Conservation (phyloP, 768 basidiomycete species). For the Leccinum sublutescens region DNA sequence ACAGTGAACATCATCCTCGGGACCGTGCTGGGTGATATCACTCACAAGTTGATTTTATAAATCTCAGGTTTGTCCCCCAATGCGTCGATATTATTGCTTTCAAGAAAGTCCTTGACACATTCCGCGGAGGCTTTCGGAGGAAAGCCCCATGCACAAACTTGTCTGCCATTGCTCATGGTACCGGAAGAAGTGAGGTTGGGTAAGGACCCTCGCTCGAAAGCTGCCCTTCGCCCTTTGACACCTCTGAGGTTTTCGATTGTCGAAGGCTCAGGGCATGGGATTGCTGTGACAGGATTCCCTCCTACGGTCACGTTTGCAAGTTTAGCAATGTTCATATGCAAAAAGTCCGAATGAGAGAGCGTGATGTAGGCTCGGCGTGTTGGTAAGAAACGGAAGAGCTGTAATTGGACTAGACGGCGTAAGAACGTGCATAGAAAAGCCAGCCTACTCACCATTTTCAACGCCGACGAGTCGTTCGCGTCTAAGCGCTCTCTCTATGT, state of each 20-base stretch:
- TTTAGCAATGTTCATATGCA: slow-evolving; percentile 39
- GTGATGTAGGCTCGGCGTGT: slow-evolving; percentile 59
- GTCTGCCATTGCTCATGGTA: slow-evolving; percentile 49
- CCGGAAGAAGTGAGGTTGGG: slow-evolving; percentile 48
- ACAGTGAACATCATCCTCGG: slow-evolving; percentile 5
- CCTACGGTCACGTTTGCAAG: slow-evolving; percentile 47
- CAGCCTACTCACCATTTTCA: slow-evolving; percentile 32
- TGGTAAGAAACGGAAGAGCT: slow-evolving; percentile 60
- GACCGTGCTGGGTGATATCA: slow-evolving; percentile 5
- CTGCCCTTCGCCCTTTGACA: slow-evolving; percentile 38
- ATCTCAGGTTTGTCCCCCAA: slow-evolving; percentile 44
- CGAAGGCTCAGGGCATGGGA: slow-evolving; percentile 27
- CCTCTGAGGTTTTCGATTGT: slow-evolving; percentile 36
- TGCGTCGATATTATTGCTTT: slow-evolving; percentile 43
- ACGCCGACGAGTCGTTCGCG: slow-evolving; percentile 46
- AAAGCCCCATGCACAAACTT: slow-evolving; percentile 61
- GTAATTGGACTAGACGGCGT: slow-evolving; percentile 46
- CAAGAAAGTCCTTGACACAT: slow-evolving; percentile 41
- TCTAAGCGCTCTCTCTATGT: slow-evolving; percentile 47
- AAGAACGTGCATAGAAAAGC: slow-evolving; percentile 7
- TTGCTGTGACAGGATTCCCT: slow-evolving; percentile 41
- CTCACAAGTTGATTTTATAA: slow-evolving; percentile 51
- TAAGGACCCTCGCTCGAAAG: slow-evolving; percentile 36
- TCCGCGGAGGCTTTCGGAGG: slow-evolving; percentile 45
- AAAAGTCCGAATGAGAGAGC: slow-evolving; percentile 45